phyloP scores from a whole-genome alignment of 345 rosid genomes.

The Salix caprea region DNA sequence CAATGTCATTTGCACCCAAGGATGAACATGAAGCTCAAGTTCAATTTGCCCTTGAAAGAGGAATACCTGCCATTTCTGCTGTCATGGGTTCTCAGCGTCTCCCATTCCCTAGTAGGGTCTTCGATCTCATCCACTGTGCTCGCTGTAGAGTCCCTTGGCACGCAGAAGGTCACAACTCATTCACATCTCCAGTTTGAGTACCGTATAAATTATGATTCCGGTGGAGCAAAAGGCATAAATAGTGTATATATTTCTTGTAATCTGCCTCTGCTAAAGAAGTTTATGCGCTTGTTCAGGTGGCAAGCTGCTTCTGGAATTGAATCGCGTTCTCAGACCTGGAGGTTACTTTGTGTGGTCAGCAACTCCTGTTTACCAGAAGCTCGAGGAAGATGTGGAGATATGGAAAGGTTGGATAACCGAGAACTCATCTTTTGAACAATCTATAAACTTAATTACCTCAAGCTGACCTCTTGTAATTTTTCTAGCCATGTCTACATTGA shows the following conservation, averaged over 20 bases:
- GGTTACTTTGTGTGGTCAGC: constrained; percentile 97
- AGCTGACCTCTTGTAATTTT: constrained; percentile 17
- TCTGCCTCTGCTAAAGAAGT: neutral
- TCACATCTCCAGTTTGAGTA: neutral
- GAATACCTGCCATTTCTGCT: constrained; percentile 92
- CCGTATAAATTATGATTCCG: neutral
- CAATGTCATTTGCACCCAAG: constrained; percentile 96
- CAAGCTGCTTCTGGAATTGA: constrained; percentile 72
- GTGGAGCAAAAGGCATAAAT: neutral
- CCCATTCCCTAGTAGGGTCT: constrained; percentile 84
- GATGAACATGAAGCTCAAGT: constrained; percentile 98
- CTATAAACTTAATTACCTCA: neutral
- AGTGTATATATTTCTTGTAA: neutral
- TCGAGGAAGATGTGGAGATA: constrained; percentile 60
- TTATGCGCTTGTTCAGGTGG: constrained; percentile 39
- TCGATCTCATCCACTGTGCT: constrained; percentile 83
- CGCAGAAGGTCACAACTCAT: constrained; percentile 37
- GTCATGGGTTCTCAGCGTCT: constrained; percentile 93
- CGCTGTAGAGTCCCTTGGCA: constrained; percentile 99
- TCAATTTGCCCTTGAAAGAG: constrained; percentile 92
- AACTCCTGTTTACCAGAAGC: constrained; percentile 81
- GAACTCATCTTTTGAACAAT: neutral
- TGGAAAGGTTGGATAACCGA: constrained; percentile 59
- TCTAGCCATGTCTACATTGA: constrained; percentile 72
- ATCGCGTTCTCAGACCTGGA: constrained; percentile 79